phyloP scores from a whole-genome alignment of 1,284 basidiomycete species.

The Malassezia furfur region DNA sequence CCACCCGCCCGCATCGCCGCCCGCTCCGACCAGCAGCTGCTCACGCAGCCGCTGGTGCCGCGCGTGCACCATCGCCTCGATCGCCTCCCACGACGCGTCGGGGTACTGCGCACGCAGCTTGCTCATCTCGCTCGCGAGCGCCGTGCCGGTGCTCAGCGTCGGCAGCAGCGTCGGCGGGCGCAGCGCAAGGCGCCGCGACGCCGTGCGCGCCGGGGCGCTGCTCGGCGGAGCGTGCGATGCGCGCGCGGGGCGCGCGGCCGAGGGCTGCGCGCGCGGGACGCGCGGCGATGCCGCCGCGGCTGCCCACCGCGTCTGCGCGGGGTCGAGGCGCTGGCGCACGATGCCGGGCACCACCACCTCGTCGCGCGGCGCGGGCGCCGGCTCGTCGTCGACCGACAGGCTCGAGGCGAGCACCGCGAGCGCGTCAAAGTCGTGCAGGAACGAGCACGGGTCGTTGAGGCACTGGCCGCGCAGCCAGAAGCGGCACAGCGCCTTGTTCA shows the following conservation, averaged over 20 bases:
- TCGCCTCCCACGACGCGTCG: slow-evolving; percentile 53
- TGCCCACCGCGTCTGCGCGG: slow-evolving; percentile 34
- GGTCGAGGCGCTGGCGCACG: slow-evolving; percentile 18
- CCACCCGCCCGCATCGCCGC: slow-evolving; percentile 19
- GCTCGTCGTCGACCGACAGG: slow-evolving; percentile 49
- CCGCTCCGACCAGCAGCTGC: slow-evolving; percentile 53
- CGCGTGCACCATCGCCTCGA: slow-evolving; percentile 60
- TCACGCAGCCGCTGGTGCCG: slow-evolving; percentile 61
- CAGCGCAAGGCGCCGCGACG: slow-evolving; percentile 53
- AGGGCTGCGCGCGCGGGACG: not conserved
- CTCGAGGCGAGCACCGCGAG: slow-evolving; percentile 57
- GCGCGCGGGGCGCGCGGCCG: not conserved
- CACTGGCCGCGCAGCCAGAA: slow-evolving; percentile 93
- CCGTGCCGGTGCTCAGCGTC: slow-evolving; percentile 56
- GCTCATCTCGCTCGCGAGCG: slow-evolving; percentile 8
- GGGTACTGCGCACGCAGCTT: slow-evolving; percentile 10
- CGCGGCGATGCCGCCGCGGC: slow-evolving; percentile 15
- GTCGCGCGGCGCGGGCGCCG: slow-evolving; percentile 52
- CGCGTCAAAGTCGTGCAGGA: slow-evolving; percentile 51
- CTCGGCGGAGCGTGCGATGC: not conserved
- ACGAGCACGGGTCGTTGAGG: slow-evolving; percentile 42
- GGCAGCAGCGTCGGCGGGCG: slow-evolving; percentile 74
- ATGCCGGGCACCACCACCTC: slow-evolving; percentile 1
- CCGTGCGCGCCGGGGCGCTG: not conserved
- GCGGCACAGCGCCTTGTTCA: slow-evolving; percentile 66